Evolutionary conservation across 2,329 filamentous ascomycete genomes (phyloP).

Genomic region (Pseudohalonectria lignicola): DNA sequence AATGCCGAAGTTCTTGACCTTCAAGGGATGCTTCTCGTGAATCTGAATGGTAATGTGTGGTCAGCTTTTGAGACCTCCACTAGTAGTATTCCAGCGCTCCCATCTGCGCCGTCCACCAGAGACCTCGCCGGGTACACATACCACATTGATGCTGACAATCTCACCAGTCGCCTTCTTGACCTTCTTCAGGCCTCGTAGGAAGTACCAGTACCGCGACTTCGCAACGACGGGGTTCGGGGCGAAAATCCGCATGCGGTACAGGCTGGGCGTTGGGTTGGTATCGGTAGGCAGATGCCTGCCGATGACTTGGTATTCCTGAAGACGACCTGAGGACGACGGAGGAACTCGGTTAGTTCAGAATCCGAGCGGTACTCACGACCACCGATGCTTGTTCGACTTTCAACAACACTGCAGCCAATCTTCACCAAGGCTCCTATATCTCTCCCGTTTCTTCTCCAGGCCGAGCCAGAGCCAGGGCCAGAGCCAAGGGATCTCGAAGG

Average conservation of each 20-base stretch:
- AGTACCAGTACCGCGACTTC: slow-evolving; percentile 99
- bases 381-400: too few relatives aligned
- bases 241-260: slow-evolving; percentile 99
- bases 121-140: too few relatives aligned
- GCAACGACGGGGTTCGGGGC: slow-evolving; percentile 95
- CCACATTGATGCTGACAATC: slow-evolving; percentile 94
- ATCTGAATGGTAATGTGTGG: slow-evolving; percentile 49
- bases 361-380: too few relatives aligned
- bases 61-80: slow-evolving; percentile 8
- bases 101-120: too few relatives aligned
- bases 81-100: too few relatives aligned
- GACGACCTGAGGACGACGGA: slow-evolving; percentile 93
- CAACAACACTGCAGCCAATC: too few relatives aligned
- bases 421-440: too few relatives aligned
- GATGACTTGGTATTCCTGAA: slow-evolving; percentile 99
- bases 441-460: too few relatives aligned
- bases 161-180: slow-evolving; percentile 99
- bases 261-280: slow-evolving; percentile 90
- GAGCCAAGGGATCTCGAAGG: background rate
- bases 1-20: slow-evolving; percentile 99
- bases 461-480: background rate
- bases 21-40: slow-evolving; percentile 95
- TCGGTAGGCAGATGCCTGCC: slow-evolving; percentile 98
- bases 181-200: slow-evolving; percentile 97
- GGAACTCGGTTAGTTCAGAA: too few relatives aligned